Evolutionary conservation across 2,329 filamentous ascomycete genomes (phyloP).

Genomic region (Claviceps maximensis): DNA sequence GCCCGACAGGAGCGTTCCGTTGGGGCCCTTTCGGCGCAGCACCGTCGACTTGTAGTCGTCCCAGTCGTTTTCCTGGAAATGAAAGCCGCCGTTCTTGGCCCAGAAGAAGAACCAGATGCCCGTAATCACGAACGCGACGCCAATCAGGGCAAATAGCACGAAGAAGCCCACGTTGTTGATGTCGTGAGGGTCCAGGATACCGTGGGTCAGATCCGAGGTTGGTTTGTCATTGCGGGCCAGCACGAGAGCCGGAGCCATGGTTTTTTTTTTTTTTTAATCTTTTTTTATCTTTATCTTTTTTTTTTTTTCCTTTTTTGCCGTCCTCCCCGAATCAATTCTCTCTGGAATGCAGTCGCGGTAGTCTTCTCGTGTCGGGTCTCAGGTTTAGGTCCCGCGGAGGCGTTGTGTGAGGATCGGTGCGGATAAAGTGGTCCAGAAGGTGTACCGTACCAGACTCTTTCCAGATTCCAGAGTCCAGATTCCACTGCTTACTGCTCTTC

Average conservation of each 20-base stretch:
- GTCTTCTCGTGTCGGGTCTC: too few relatives aligned
- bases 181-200: conserved; percentile 38
- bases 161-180: conserved; percentile 64
- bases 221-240: conserved; percentile 12
- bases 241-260: conserved; percentile 29
- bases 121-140: conserved; percentile 57
- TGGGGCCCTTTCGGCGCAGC: conserved; percentile 72
- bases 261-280: too few relatives aligned
- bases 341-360: too few relatives aligned
- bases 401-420: too few relatives aligned
- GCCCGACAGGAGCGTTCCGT: conserved; percentile 72
- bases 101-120: conserved; percentile 98
- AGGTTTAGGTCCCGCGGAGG: too few relatives aligned
- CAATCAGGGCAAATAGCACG: conserved; percentile 74
- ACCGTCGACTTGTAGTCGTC: conserved; percentile 98
- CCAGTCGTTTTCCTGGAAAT: conserved; percentile 79
- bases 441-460: too few relatives aligned
- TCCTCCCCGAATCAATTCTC: too few relatives aligned
- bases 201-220: conserved; percentile 27
- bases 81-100: conserved; percentile 90
- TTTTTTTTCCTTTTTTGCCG: too few relatives aligned
- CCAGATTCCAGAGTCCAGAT: too few relatives aligned
- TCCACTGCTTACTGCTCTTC: too few relatives aligned
- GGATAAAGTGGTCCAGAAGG: too few relatives aligned
- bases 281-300: too few relatives aligned